These are phyloP conservation scores for Amyloporia xantha DNA, from an alignment of 768 basidiomycete species.

Conservation along the genomic window DNA sequence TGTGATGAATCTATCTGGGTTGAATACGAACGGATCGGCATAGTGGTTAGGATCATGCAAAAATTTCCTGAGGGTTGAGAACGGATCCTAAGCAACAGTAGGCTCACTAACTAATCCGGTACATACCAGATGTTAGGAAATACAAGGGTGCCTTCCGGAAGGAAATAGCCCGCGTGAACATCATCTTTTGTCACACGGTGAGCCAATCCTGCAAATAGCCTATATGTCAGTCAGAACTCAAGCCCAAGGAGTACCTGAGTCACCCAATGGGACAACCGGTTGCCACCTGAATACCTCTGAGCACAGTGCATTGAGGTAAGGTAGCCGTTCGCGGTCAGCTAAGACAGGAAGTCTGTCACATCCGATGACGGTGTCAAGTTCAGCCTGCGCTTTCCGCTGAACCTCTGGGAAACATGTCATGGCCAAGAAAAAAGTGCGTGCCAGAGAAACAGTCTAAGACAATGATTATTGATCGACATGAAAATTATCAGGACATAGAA, in stretches of 20 bases:
- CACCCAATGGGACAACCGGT: conserved; percentile 28
- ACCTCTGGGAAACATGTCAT: conserved; percentile 32
- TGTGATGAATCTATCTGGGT: conserved; percentile 24
- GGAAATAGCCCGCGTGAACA: conserved; percentile 46
- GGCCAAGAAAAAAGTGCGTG: conserved; percentile 19
- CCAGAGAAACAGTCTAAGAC: not conserved
- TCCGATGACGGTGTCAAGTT: conserved; percentile 28
- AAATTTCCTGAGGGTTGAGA: conserved; percentile 15
- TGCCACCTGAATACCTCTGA: conserved; percentile 31
- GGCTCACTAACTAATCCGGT: not conserved
- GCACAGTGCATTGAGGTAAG: conserved; percentile 21
- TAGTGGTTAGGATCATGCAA: conserved; percentile 20
- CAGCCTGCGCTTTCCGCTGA: conserved; percentile 32
- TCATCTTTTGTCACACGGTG: conserved; percentile 42
- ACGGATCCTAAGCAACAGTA: not conserved
- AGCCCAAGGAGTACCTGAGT: not conserved
- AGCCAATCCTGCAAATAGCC: conserved; percentile 23
- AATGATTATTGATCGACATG: not conserved
- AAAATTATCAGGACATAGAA: conserved; percentile 21
- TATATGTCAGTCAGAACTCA: not conserved
- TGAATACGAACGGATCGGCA: conserved; percentile 19
- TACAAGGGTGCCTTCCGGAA: conserved; percentile 53
- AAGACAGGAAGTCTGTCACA: conserved; percentile 39
- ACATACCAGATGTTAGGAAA: conserved; percentile 27
- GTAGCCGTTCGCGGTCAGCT: conserved; percentile 14